Evolutionary conservation across 305 asterid species (phyloP).

Genomic region (Fraxinus platypoda): DNA sequence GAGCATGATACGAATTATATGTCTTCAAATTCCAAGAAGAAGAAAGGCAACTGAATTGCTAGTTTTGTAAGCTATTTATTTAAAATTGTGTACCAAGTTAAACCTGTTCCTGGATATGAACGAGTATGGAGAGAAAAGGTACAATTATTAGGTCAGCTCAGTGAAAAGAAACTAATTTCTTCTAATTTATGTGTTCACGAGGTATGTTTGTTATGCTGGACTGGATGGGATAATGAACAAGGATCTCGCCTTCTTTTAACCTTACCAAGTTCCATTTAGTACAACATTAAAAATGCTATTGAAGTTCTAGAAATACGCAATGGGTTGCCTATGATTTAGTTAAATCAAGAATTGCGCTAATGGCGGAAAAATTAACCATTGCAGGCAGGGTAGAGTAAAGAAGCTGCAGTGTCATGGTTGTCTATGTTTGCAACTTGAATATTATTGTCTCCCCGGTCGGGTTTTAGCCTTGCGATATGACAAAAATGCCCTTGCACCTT

Average conservation of each 20-base stretch:
- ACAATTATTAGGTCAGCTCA: not conserved
- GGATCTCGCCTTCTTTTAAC: not conserved
- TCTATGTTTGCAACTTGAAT: not conserved
- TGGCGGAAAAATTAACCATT: not conserved
- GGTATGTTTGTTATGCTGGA: not conserved
- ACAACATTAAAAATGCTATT: not conserved
- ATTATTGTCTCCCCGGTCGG: not conserved
- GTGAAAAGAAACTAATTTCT: not conserved
- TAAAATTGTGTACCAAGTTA: not conserved
- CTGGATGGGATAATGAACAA: not conserved
- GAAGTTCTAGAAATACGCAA: not conserved
- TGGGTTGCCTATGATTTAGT: not conserved
- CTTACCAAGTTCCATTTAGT: not conserved
- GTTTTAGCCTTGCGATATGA: not conserved
- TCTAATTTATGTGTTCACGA: not conserved
- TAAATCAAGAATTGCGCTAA: not conserved
- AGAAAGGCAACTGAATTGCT: slow-evolving; percentile 40
- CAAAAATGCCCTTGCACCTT: not conserved
- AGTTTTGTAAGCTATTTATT: not conserved
- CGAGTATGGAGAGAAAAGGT: not conserved
- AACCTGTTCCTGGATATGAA: not conserved
- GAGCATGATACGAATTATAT: slow-evolving; percentile 23
- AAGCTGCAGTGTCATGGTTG: not conserved
- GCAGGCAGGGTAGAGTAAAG: not conserved
- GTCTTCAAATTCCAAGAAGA: slow-evolving; percentile 29